These are phyloP conservation scores for Candida adriatica DNA, from an alignment of 805 yeast genomes.

Conservation along the genomic window DNA sequence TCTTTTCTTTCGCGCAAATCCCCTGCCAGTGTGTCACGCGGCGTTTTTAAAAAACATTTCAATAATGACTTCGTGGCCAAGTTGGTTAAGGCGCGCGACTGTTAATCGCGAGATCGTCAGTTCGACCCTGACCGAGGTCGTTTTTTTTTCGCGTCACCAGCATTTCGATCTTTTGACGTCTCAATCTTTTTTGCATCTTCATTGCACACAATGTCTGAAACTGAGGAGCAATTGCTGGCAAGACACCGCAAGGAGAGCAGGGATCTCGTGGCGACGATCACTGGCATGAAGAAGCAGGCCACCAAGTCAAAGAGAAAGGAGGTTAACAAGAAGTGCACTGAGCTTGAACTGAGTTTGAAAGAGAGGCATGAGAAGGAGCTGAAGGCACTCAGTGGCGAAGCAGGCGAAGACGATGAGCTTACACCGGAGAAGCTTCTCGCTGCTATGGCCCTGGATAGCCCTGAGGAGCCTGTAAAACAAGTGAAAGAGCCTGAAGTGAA, in stretches of 20 bases:
- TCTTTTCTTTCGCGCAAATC: no score
- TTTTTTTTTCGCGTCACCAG: no score
- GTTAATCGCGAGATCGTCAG: slow-evolving; percentile 46
- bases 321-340: slow-evolving; percentile 51
- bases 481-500: slow-evolving; percentile 11
- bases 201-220: no score
- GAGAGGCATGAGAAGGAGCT: slow-evolving; percentile 50
- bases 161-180: no score
- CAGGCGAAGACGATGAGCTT: slow-evolving; percentile 39
- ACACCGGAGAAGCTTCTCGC: slow-evolving; percentile 66
- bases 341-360: slow-evolving; percentile 50
- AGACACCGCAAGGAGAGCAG: slow-evolving; percentile 65
- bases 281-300: slow-evolving; percentile 78
- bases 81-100: slow-evolving; percentile 42
- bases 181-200: no score
- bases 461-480: slow-evolving; percentile 11
- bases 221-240: slow-evolving; percentile 43
- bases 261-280: slow-evolving; percentile 58
- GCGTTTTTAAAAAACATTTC: neutral
- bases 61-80: slow-evolving; percentile 25
- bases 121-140: slow-evolving; percentile 47
- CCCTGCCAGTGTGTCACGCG: no score
- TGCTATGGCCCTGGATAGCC: slow-evolving; percentile 40
- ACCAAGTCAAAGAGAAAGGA: slow-evolving; percentile 71
- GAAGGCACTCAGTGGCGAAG: slow-evolving; percentile 19